Base-by-base conservation (phyloP, 2,329 filamentous ascomycete species). In the Periconia macrospinosa region DNA sequence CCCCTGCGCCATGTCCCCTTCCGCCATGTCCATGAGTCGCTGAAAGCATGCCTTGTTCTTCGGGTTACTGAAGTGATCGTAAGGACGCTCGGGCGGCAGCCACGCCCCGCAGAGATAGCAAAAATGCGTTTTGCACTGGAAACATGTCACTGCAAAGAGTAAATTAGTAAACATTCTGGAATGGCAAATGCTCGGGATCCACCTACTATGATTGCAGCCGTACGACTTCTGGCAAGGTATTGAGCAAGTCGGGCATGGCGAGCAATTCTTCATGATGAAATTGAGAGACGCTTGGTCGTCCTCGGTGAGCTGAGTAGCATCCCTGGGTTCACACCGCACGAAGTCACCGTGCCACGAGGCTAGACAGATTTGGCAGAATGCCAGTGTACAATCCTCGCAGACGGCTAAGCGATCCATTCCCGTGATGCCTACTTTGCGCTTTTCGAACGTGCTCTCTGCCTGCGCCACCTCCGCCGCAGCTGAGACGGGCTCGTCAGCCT, bases 341-440 rank as follows among this genome's bases (percentile, higher is more conserved):
- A 92, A 88, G 61, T 94, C 90, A 56, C 94, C 94, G 69, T 99
- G 94, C 94, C 94, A 99, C n/a, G 90, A 88, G 68, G 89, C 81
- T 42, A 81, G 80, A 63, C 86, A 89, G n/a, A 86, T 78, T 33
- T 78, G 79, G 75, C 94, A 99, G 71, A 99, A 99, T 13, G 94
- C 93, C 63, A 94, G 91, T 11, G 81, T 80, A 75, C 92, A 97
- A 33, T 55, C 53, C 46, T 55, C 90, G 73, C 94, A 99, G 44
- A 97, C 86, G 27, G 87, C 83, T 1, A 97, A 79, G 10, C 90
- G 83, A 48, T 94, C 89, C 60, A 68, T 68, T n/a, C 81, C 81
- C 50, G 79, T 71, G 57, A 83, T 71, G 13, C 79, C 66, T 3
- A 60, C 55, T 5, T 52, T 66, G 53, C 58, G 72, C 60, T 55